Conservation (phyloP, 495 filamentous ascomycete genomes). For the Staphylotrichum tortipilum region DNA sequence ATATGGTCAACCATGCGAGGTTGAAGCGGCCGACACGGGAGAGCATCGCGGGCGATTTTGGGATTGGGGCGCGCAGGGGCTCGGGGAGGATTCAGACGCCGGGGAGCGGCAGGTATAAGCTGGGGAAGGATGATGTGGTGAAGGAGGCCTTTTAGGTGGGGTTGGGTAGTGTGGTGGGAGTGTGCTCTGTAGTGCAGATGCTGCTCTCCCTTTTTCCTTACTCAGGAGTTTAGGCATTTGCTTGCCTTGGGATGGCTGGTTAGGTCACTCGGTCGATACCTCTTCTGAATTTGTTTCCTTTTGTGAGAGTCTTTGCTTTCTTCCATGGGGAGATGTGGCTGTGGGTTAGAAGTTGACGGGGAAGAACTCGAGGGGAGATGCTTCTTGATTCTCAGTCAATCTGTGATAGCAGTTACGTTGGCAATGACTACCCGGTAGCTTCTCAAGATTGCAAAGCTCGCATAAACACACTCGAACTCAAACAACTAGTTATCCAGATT, state of each 20-base stretch:
- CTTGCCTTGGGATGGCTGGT: constrained; percentile 1
- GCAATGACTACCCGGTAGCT: too few species aligned
- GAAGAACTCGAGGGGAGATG: too few species aligned
- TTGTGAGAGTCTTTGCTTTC: too few species aligned
- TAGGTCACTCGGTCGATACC: constrained; percentile 10
- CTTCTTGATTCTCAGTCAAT: not conserved
- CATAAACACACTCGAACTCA: too few species aligned
- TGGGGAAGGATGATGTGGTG: constrained; percentile 71
- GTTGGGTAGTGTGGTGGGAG: not conserved
- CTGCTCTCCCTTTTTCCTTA: not conserved
- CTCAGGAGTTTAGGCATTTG: constrained; percentile 3
- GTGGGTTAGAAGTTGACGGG: too few species aligned
- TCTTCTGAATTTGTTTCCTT: not conserved
- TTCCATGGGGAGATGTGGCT: too few species aligned
- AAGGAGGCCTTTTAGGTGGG: constrained; percentile 66
- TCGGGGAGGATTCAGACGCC: constrained; percentile 41
- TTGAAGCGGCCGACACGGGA: constrained; percentile 86
- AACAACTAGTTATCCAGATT: too few species aligned
- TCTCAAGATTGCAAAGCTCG: too few species aligned
- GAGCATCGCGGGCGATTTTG: constrained; percentile 61
- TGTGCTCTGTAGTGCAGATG: not conserved
- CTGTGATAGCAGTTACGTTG: too few species aligned
- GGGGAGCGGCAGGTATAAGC: constrained; percentile 44
- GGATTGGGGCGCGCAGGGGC: constrained; percentile 38
- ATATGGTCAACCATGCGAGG: constrained; percentile 82